Evolutionary conservation across 2,329 filamentous ascomycete species (phyloP).

Genomic region (Cladophialophora yegresii): DNA sequence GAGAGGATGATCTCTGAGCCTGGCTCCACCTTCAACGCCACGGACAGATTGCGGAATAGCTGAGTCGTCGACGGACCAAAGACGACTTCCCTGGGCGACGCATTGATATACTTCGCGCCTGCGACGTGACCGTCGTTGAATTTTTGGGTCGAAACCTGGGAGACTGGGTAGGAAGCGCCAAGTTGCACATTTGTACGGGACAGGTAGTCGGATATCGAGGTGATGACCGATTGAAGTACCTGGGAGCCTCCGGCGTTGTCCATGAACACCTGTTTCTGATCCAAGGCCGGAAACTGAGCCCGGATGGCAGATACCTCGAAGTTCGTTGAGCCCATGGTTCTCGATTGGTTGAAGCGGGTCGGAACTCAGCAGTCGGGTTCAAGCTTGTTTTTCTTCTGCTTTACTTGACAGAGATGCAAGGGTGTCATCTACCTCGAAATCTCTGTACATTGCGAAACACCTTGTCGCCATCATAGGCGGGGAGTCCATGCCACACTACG

Average conservation of each 20-base stretch:
- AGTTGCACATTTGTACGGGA: constrained; percentile 72
- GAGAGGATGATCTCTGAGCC: constrained; percentile 71
- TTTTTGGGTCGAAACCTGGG: constrained; percentile 60
- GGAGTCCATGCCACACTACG: background rate
- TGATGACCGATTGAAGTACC: constrained; percentile 65
- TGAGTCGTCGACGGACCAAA: constrained; percentile 75
- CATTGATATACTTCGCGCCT: constrained; percentile 71
- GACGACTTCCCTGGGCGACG: constrained; percentile 66
- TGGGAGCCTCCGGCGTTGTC: constrained; percentile 81
- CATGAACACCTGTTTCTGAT: constrained; percentile 68
- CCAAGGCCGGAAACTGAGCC: constrained; percentile 67
- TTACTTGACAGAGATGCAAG: background rate
- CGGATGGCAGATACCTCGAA: constrained; percentile 61
- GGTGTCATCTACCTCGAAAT: background rate
- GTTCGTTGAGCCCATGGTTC: constrained; percentile 29
- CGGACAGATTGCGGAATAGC: constrained; percentile 70
- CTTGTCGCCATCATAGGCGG: background rate
- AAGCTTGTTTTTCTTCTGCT: background rate
- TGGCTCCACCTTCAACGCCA: constrained; percentile 54
- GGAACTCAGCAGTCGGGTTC: background rate
- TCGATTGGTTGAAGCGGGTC: background rate
- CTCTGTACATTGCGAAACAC: background rate
- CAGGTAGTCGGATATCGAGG: constrained; percentile 67
- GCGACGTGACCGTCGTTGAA: constrained; percentile 64
- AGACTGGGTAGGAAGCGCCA: constrained; percentile 67